These are phyloP conservation scores for Zymoseptoria crescenta DNA, from an alignment of 2,329 filamentous ascomycete species.

Conservation along the genomic window DNA sequence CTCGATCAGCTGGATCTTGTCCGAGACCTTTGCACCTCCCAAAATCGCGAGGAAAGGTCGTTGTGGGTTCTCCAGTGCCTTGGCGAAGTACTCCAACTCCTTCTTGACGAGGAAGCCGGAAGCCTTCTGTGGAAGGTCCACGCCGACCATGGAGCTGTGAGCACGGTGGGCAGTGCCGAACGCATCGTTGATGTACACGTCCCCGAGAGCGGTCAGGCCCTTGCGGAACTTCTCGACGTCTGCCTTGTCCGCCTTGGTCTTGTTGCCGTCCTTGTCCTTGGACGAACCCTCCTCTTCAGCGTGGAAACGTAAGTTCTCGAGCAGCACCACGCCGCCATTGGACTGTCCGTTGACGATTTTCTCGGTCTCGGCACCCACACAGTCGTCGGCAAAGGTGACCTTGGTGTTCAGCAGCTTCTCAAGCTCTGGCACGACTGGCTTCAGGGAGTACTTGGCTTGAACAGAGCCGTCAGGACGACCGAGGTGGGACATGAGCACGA, in stretches of 20 bases:
- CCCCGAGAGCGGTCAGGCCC: conserved; percentile 85
- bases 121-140: conserved; percentile 92
- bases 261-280: conserved; percentile 91
- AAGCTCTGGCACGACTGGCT: conserved; percentile 77
- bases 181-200: conserved; percentile 96
- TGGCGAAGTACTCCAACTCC: conserved; percentile 98
- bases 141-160: conserved; percentile 98
- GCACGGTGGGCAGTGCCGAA: conserved; percentile 98
- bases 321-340: conserved; percentile 74
- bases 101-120: conserved; percentile 99
- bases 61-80: conserved; percentile 87
- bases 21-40: conserved; percentile 94
- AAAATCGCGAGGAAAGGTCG: conserved; percentile 98
- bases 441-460: conserved; percentile 89
- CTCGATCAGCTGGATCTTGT: conserved; percentile 99
- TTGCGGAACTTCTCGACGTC: conserved; percentile 91
- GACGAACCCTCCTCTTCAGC: conserved; percentile 94
- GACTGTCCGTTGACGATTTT: conserved; percentile 76
- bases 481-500: conserved; percentile 97
- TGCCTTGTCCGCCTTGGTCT: conserved; percentile 93
- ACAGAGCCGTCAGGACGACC: conserved; percentile 85
- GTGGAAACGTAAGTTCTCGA: conserved; percentile 98
- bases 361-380: conserved; percentile 83
- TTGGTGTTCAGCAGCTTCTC: conserved; percentile 69
- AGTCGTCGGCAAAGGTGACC: conserved; percentile 85